Evolutionary conservation across 768 basidiomycete genomes (phyloP), one percentile per base, ranked within the genome.

Genomic region (Phaeotremella skinneri): DNA sequence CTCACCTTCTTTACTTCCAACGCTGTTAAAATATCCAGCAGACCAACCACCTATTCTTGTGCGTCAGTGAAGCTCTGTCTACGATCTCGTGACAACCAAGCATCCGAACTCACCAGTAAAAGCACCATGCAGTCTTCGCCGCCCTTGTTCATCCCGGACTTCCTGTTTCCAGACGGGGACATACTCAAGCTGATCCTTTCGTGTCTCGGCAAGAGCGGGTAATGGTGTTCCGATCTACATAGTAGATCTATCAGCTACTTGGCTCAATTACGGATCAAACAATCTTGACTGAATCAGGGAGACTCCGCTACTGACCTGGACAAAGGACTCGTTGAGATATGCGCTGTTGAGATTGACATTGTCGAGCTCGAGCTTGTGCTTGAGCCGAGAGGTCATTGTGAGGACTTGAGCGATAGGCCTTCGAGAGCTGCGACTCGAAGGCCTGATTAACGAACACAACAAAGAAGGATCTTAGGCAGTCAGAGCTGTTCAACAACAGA

Each of bases 111-210:
- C 21, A 23, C 96, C 96, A 0, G 93, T 97, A 79, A 98, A 99
- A 2, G 96, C 96, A 2, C 96, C 96, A 74, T 99, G 96, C n/a
- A 99, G 80, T 56, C 96, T 81, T 64, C 91, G 80, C 45, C 94
- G 83, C 30, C 92, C 91, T 72, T 96, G 85, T 78, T 98, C 93
- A 79, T 98, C 93, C 66, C 88, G 82, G 11, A 91, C 90, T 66
- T 97, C 93, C 81, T 98, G 96, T 74, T 97, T 91, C 94, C 96
- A 98, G 55, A 96, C 77, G 0, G 96, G 94, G 26, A 97, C 91
- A 75, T 93, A 98, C 75, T 98, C 96, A 63, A 88, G 87, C 4
- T 83, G 85, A 74, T 98, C 96, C 73, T 86, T 91, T 76, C 93
- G 94, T 69, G 67, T 60, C 48, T 75, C 75, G 1, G 93, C 90